Conservation (phyloP, 768 basidiomycete genomes). For the Lentinula aciculospora region DNA sequence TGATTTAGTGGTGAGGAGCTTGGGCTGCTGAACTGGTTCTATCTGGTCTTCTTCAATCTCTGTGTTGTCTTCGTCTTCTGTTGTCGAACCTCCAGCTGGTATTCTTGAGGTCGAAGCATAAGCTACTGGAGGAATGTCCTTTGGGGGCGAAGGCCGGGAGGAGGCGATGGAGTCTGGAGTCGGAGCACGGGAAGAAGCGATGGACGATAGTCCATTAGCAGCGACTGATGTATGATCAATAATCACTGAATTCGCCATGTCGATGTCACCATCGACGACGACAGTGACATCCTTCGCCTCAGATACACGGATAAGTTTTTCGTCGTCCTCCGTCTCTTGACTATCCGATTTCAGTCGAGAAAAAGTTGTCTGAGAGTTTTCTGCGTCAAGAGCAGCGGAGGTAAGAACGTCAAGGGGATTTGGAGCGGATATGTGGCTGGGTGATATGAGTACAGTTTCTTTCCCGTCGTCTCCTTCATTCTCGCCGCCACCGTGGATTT, state of each 20-base stretch:
- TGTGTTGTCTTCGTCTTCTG: conserved; percentile 10
- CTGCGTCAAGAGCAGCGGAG: conserved; percentile 18
- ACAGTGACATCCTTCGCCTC: not conserved
- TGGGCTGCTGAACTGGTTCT: not conserved
- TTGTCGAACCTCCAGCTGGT: not conserved
- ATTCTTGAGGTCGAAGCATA: not conserved
- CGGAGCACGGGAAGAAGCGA: conserved; percentile 4
- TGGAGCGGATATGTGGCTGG: not conserved
- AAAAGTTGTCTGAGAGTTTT: conserved; percentile 13
- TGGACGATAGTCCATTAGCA: not conserved
- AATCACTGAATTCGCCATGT: not conserved
- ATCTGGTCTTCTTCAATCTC: conserved; percentile 6
- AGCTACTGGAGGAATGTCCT: not conserved
- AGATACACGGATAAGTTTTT: not conserved
- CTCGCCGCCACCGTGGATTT: conserved; percentile 11
- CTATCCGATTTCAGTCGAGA: conserved; percentile 21
- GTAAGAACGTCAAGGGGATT: conserved; percentile 5
- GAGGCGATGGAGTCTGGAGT: conserved; percentile 5
- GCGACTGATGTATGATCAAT: not conserved
- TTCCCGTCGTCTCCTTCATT: conserved; percentile 15
- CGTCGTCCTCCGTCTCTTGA: conserved; percentile 16
- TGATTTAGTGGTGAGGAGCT: not conserved
- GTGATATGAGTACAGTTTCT: not conserved
- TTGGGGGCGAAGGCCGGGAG: not conserved
- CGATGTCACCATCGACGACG: not conserved